Base-by-base conservation (phyloP, 345 rosid genomes). In the Linum lewisii region DNA sequence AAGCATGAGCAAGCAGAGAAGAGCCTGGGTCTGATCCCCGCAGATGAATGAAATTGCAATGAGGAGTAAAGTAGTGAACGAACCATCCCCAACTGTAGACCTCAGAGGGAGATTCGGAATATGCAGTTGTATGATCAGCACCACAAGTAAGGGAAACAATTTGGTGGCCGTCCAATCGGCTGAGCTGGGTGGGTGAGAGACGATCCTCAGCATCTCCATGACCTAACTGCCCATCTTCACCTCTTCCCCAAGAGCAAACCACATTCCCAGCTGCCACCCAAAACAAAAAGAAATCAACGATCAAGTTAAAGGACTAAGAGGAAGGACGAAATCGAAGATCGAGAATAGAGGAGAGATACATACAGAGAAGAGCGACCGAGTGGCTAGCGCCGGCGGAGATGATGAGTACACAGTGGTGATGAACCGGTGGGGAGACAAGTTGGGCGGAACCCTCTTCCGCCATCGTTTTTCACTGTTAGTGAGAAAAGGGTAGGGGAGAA, bases 161-260 rank as follows among this genome's bases (percentile, higher is more conserved):
- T 29, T 75, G 83, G 26, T 45, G 84, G 60, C 73, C 84, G 64
- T 85, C 90, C 58, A 93, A 74, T 5, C 88, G 82, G 63, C 95
- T 81, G 64, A 88, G 70, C 13, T 77, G 86, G 19, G 95, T 89
- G 0, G 99, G 97, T 52, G 81, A 73, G 59, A 78, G 84, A 22
- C 95, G 80, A 71, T 93, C 99, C 61, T 81, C 91, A 5, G 97
- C 97, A 76, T 86, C 97, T 37, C 99, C 99, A 57, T 76, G 99
- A 36, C 99, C 99, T 71, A 93, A 78, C 66, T 89, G 99, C 45
- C 99, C 99, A 77, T 93, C 99, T 70, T 89, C 99, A 24, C 99
- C 99, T 71, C 99, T 68, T 59, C 99, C 99, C 97, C 95, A 89
- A 13, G 99, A 81, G 70, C 99, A 93, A 65, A 93, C 81, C 44